Evolutionary conservation across 768 basidiomycete species (phyloP).

Genomic region (Trametes coccinea): DNA sequence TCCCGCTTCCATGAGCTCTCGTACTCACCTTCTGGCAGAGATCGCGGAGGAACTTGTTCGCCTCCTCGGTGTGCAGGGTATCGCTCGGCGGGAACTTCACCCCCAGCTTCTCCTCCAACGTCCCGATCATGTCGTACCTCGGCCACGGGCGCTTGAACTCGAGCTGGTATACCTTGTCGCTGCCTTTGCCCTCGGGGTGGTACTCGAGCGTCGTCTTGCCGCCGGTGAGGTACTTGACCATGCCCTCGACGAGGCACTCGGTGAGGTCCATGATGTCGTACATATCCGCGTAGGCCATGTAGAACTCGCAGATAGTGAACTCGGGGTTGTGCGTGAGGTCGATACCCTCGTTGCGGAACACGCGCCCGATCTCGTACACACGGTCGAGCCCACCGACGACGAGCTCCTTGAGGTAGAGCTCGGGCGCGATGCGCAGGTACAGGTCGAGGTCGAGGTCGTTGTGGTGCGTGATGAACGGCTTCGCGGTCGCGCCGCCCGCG

Average conservation of each 20-base stretch:
- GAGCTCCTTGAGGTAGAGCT: slow-evolving; percentile 97
- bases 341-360: slow-evolving; percentile 98
- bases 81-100: slow-evolving; percentile 94
- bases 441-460: slow-evolving; percentile 97
- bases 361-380: slow-evolving; percentile 97
- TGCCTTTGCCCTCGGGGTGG: slow-evolving; percentile 94
- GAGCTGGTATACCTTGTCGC: slow-evolving; percentile 68
- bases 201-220: slow-evolving; percentile 79
- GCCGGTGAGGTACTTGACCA: slow-evolving; percentile 84
- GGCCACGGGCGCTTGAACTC: slow-evolving; percentile 97
- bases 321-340: slow-evolving; percentile 99
- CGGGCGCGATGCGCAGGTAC: slow-evolving; percentile 96
- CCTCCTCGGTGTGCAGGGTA: slow-evolving; percentile 80
- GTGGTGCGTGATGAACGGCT: slow-evolving; percentile 98
- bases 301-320: slow-evolving; percentile 99
- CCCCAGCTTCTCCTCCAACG: slow-evolving; percentile 89
- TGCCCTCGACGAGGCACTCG: slow-evolving; percentile 83
- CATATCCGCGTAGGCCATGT: slow-evolving; percentile 99
- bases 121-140: slow-evolving; percentile 97
- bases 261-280: slow-evolving; percentile 98
- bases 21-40: slow-evolving; percentile 75
- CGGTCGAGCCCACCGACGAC: slow-evolving; percentile 96
- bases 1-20: background rate
- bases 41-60: slow-evolving; percentile 86
- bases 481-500: slow-evolving; percentile 97